Conservation (phyloP, 2,329 filamentous ascomycete genomes). For the Boeremia exigua region DNA sequence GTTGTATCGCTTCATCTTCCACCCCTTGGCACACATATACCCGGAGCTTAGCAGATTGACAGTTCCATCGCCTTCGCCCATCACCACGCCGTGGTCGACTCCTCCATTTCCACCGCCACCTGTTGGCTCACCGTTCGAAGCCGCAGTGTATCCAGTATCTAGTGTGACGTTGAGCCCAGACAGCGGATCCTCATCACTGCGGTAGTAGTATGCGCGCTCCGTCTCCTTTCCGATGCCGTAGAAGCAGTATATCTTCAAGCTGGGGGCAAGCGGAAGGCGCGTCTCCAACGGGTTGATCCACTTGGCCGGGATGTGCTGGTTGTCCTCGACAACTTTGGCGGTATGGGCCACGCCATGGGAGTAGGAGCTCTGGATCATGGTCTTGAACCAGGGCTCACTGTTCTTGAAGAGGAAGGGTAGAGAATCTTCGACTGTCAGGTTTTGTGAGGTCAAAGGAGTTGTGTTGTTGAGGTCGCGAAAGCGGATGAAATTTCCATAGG, state of each 20-base stretch:
- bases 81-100: conserved; percentile 85
- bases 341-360: conserved; percentile 89
- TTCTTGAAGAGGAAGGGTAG: conserved; percentile 78
- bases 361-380: conserved; percentile 76
- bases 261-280: conserved; percentile 82
- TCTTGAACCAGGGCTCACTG: conserved; percentile 83
- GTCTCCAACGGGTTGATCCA: conserved; percentile 97
- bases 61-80: conserved; percentile 95
- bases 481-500: conserved; percentile 82
- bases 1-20: conserved; percentile 93
- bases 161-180: conserved; percentile 70
- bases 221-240: conserved; percentile 95
- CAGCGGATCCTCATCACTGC: conserved; percentile 69
- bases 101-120: conserved; percentile 26
- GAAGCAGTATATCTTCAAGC: conserved; percentile 95
- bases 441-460: conserved; percentile 59
- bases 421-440: conserved; percentile 81
- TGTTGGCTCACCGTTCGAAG: conserved; percentile 16
- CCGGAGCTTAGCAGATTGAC: conserved; percentile 90
- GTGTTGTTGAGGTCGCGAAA: conserved; percentile 71
- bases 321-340: conserved; percentile 75
- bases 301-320: conserved; percentile 63
- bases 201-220: conserved; percentile 91
- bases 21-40: conserved; percentile 97
- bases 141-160: conserved; percentile 57